These are phyloP conservation scores for Tricholoma hemisulphureum DNA, from an alignment of 768 basidiomycete species.

Conservation along the genomic window DNA sequence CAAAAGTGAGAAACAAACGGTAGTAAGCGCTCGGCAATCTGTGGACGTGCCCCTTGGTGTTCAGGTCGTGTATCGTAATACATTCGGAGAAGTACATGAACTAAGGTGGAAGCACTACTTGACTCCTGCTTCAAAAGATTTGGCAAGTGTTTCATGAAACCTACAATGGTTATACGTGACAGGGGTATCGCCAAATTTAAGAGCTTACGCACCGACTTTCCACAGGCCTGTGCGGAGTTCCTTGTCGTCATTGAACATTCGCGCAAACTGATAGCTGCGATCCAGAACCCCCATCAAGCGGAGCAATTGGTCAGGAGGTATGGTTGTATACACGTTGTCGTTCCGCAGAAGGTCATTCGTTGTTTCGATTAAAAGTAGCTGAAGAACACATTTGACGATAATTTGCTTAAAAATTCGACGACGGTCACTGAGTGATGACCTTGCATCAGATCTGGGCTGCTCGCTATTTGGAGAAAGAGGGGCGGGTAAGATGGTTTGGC, in stretches of 20 bases:
- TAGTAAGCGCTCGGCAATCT: slow-evolving; percentile 70
- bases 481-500: slow-evolving; percentile 74
- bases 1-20: slow-evolving; percentile 47
- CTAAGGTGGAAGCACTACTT: slow-evolving; percentile 91
- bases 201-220: slow-evolving; percentile 88
- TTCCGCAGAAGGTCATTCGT: slow-evolving; percentile 95
- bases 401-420: slow-evolving; percentile 95
- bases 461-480: slow-evolving; percentile 80
- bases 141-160: slow-evolving; percentile 99
- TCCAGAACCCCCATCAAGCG: slow-evolving; percentile 94
- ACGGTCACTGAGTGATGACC: slow-evolving; percentile 65
- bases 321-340: slow-evolving; percentile 85
- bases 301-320: slow-evolving; percentile 91
- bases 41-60: slow-evolving; percentile 79
- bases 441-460: slow-evolving; percentile 43
- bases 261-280: slow-evolving; percentile 96
- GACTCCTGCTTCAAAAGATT: slow-evolving; percentile 98
- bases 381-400: slow-evolving; percentile 98
- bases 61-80: slow-evolving; percentile 89
- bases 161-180: slow-evolving; percentile 36
- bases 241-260: slow-evolving; percentile 97
- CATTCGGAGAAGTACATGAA: slow-evolving; percentile 90
- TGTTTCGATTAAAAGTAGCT: slow-evolving; percentile 93
- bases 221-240: slow-evolving; percentile 94
- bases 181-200: neutral